These are phyloP conservation scores for Penicillium sp. DNA, from an alignment of 2,329 filamentous ascomycete species.

Conservation along the genomic window DNA sequence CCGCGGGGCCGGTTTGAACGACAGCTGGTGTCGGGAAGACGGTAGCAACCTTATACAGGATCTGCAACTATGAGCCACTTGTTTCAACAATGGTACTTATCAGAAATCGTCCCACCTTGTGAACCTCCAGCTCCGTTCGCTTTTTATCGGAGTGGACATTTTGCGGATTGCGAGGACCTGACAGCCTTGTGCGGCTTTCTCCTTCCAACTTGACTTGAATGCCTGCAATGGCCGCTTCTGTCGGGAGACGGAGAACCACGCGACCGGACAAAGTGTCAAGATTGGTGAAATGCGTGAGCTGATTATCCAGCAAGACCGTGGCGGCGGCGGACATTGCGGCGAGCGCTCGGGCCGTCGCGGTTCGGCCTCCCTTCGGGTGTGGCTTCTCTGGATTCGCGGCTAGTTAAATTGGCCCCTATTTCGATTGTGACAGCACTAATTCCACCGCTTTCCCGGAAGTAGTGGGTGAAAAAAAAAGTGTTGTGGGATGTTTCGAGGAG, in stretches of 20 bases:
- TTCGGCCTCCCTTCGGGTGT: background rate
- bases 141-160: conserved; percentile 48
- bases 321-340: conserved; percentile 43
- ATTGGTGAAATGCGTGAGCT: conserved; percentile 48
- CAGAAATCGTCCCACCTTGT: conserved; percentile 42
- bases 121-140: conserved; percentile 49
- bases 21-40: conserved; percentile 48
- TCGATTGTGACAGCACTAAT: background rate
- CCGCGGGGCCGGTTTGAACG: conserved; percentile 35
- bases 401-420: background rate
- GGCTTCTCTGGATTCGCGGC: background rate
- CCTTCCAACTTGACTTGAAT: conserved; percentile 52
- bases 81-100: background rate
- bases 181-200: conserved; percentile 48
- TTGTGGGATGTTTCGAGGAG: conserved; percentile 8
- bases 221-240: conserved; percentile 45
- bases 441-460: background rate
- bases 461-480: background rate
- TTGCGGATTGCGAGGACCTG: conserved; percentile 40
- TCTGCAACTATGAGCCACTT: conserved; percentile 26
- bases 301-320: conserved; percentile 45
- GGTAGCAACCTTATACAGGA: conserved; percentile 49
- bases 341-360: conserved; percentile 15
- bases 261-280: conserved; percentile 49
- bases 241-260: conserved; percentile 43